Evolutionary conservation across 2,329 filamentous ascomycete species (phyloP).

Genomic region (Alternaria sp.): DNA sequence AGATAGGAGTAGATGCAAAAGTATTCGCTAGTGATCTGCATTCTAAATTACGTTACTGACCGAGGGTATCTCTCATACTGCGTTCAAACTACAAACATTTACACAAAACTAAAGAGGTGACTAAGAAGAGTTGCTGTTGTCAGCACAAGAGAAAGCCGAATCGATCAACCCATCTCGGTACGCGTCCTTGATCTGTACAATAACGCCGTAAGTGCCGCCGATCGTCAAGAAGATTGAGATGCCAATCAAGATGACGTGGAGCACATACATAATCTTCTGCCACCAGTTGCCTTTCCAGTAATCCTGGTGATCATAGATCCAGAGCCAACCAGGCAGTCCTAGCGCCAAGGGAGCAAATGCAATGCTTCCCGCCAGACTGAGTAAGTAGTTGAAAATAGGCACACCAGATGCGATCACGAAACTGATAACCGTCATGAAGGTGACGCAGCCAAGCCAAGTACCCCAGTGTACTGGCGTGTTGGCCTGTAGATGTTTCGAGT

Average conservation of each 20-base stretch:
- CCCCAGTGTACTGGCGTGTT: constrained; percentile 66
- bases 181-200: constrained; percentile 61
- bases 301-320: constrained; percentile 59
- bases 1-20: not conserved
- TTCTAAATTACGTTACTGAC: not conserved
- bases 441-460: constrained; percentile 59
- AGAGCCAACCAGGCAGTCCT: constrained; percentile 59
- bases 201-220: constrained; percentile 60
- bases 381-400: constrained; percentile 63
- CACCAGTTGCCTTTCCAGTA: constrained; percentile 50
- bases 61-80: not conserved
- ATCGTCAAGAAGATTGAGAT: constrained; percentile 59
- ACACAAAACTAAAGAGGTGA: not conserved
- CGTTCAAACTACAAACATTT: not conserved
- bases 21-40: not conserved
- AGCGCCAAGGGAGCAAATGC: constrained; percentile 63
- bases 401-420: constrained; percentile 64
- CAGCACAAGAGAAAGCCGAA: constrained; percentile 42
- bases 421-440: constrained; percentile 53
- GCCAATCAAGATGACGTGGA: constrained; percentile 55
- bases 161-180: constrained; percentile 59
- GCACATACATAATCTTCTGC: constrained; percentile 50
- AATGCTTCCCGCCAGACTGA: constrained; percentile 59
- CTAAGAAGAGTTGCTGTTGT: constrained; percentile 43
- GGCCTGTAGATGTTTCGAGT: constrained; percentile 60